Conservation (phyloP, 371 early-diverging fungal genomes). For the Haplosporangium sp. region DNA sequence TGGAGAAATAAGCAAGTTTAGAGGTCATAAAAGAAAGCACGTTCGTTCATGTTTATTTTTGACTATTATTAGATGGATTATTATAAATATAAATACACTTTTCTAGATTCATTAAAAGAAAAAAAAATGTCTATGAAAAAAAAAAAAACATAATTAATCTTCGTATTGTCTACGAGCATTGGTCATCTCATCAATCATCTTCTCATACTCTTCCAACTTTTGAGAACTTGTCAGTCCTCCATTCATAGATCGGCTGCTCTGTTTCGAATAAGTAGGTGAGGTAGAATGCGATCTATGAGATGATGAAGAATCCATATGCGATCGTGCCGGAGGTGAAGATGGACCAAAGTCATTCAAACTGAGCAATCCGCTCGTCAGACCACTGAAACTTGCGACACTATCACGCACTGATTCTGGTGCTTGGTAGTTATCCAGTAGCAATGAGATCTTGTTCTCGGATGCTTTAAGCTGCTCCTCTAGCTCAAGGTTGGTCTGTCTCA, state of each 20-base stretch:
- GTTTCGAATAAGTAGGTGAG: not conserved
- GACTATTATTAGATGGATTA: no score
- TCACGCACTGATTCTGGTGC: conserved; percentile 40
- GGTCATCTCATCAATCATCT: conserved; percentile 53
- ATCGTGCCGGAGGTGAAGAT: conserved; percentile 7
- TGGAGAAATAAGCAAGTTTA: no score
- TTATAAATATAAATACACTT: no score
- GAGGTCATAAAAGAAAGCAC: no score
- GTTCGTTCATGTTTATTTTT: no score
- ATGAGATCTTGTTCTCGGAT: conserved; percentile 57
- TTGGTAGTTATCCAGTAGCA: conserved; percentile 56
- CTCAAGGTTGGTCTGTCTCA: conserved; percentile 38
- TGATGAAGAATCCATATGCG: not conserved
- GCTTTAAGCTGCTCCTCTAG: conserved; percentile 49
- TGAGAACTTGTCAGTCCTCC: conserved; percentile 21
- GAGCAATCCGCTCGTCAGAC: conserved; percentile 4
- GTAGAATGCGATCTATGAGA: not conserved
- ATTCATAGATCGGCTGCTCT: not conserved
- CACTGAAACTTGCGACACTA: conserved; percentile 42
- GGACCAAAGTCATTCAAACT: not conserved
- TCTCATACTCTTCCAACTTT: conserved; percentile 51
- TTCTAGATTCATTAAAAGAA: no score
- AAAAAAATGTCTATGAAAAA: no score
- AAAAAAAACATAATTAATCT: conserved; percentile 1
- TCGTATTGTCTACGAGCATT: conserved; percentile 29